Base-by-base conservation (phyloP, 495 filamentous ascomycete genomes). In the Hyphodiscus hymeniophilus region DNA sequence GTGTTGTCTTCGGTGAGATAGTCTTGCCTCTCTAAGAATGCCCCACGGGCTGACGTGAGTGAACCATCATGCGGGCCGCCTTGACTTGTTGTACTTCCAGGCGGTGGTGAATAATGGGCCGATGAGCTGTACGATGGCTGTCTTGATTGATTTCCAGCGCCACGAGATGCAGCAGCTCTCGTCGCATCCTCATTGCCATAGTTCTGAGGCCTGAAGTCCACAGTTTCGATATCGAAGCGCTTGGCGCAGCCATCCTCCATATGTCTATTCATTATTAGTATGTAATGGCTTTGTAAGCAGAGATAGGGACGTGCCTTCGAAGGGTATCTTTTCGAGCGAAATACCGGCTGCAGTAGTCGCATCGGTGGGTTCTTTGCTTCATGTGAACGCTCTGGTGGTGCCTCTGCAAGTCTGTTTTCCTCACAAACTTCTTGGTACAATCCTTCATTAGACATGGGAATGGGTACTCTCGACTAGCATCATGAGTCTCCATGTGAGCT, bases 321-420 rank as follows among this genome's bases (percentile, higher is more conserved):
- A 94, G 70, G 7, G 87, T 94, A 61, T 94, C 88, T 60, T 87
- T 87, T 36, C 88, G 73, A 31, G 85, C 84, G 71, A 92, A 94
- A 34, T 72, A 69, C 42, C 77, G 72, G n/a, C 74, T 71, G 63
- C 88, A 94, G 43, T 81, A 75, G 30, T 78, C 73, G 60, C 88
- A 94, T 47, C 67, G 65, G 62, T 80, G 82, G 51, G 82, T 81
- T 54, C 81, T 78, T 45, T 82, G 72, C 60, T 85, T 86, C 60
- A 81, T 71, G 65, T 94, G 87, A 36, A 91, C 91, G 60, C 84
- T 94, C 55, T 87, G 77, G 44, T 82, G 65, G 66, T 96, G 91
- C 48, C 91, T 71, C 50, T 80, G 76, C 26, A 95, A 73, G 63
- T 96, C 91, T 6, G 89, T 89, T 63, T 84, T 89, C 57, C 91